A percentile compares a stretch with the other conserved stretches of the same genome.
Conservation (phyloP, 495 filamentous ascomycete genomes). For the Penicillium odoratum region DNA sequence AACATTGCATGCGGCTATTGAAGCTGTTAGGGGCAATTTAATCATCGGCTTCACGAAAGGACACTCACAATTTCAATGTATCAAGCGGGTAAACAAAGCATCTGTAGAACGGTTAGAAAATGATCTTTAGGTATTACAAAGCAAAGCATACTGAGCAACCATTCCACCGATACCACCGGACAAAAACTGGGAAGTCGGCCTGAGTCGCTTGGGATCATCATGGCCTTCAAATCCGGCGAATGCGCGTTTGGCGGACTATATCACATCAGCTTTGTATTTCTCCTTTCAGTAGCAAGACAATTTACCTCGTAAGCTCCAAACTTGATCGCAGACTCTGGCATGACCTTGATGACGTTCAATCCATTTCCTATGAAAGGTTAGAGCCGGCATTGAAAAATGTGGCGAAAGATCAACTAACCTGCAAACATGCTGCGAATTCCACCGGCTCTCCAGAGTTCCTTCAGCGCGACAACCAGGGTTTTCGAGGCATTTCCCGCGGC, state of each 20-base stretch:
- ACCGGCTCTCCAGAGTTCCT: slow-evolving; percentile 78
- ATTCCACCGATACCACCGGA: slow-evolving; percentile 90
- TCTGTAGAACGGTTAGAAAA: slow-evolving; percentile 43
- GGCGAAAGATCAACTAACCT: slow-evolving; percentile 54
- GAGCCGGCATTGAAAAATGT: neutral
- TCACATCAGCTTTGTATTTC: slow-evolving; percentile 17
- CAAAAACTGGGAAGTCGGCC: slow-evolving; percentile 81
- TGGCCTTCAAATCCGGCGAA: slow-evolving; percentile 89
- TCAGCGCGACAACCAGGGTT: slow-evolving; percentile 69
- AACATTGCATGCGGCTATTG: slow-evolving; percentile 84
- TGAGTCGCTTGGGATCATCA: slow-evolving; percentile 73
- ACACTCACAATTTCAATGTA: slow-evolving; percentile 86
- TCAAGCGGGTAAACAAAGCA: slow-evolving; percentile 96
- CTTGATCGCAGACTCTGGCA: slow-evolving; percentile 96
- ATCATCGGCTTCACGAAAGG: neutral
- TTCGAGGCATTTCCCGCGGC: slow-evolving; percentile 65
- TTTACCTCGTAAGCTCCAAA: slow-evolving; percentile 90
- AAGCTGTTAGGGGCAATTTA: neutral
- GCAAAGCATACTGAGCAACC: slow-evolving; percentile 70
- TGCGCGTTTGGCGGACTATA: slow-evolving; percentile 79
- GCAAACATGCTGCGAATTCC: slow-evolving; percentile 94
- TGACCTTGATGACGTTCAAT: slow-evolving; percentile 93
- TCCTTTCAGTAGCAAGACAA: slow-evolving; percentile 4
- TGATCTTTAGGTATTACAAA: neutral
- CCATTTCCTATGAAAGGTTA: slow-evolving; percentile 71